Conservation (phyloP, 1,139 yeast species). For the Magnusiomyces paraingens region DNA sequence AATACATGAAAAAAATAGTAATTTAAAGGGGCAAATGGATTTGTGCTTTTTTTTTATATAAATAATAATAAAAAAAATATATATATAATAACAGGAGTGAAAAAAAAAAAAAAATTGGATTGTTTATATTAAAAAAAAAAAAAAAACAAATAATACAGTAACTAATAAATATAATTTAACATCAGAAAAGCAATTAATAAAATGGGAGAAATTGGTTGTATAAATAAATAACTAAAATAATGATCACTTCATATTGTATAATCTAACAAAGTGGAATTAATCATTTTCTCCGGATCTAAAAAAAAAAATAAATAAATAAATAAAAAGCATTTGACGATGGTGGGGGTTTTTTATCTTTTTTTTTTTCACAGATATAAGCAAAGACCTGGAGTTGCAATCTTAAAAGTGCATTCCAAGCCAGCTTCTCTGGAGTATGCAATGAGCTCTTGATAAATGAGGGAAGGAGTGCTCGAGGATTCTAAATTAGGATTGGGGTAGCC, state of each 20-base stretch:
- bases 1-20: background rate
- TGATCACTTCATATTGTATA: too few species aligned
- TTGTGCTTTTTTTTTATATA: background rate
- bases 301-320: background rate
- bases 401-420: slow-evolving; percentile 22
- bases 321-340: too few species aligned
- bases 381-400: slow-evolving; percentile 24
- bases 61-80: background rate
- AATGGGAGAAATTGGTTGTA: too few species aligned
- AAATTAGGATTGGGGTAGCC: background rate
- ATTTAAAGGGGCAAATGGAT: background rate
- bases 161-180: background rate
- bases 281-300: too few species aligned
- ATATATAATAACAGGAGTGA: background rate
- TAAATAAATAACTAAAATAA: too few species aligned
- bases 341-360: background rate
- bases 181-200: too few species aligned
- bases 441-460: slow-evolving; percentile 21
- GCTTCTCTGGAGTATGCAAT: slow-evolving; percentile 17
- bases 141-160: slow-evolving; percentile 8
- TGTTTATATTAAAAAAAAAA: background rate
- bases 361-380: slow-evolving; percentile 11
- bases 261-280: too few species aligned
- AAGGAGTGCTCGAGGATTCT: background rate
- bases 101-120: background rate